These are phyloP conservation scores for Oemleria cerasiformis DNA, from an alignment of 306 rosid genomes.

Conservation along the genomic window DNA sequence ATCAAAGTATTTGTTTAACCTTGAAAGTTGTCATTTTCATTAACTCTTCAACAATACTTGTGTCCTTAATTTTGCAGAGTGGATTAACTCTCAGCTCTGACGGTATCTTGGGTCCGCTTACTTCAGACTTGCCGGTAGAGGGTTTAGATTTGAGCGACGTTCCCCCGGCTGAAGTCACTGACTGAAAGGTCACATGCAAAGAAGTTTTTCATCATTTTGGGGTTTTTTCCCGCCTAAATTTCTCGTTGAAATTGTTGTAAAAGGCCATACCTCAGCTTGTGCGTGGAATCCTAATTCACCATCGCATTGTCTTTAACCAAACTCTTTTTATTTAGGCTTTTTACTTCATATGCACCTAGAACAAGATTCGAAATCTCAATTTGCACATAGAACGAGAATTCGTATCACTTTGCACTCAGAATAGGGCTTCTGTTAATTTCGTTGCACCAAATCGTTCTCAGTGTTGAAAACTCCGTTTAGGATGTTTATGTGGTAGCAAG, in stretches of 20 bases:
- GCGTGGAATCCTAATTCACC: neutral
- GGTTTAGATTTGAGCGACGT: conserved; percentile 72
- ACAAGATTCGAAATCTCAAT: too few species aligned
- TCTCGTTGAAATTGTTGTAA: conserved; percentile 26
- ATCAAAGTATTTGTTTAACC: neutral
- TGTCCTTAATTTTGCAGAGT: conserved; percentile 49
- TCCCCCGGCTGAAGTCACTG: conserved; percentile 47
- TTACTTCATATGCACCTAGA: too few species aligned
- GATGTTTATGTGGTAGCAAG: too few species aligned
- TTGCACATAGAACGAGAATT: too few species aligned
- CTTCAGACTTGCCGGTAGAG: conserved; percentile 74
- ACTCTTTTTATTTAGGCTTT: conserved; percentile 3
- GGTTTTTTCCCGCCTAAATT: conserved; percentile 1
- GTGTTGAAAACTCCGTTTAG: too few species aligned
- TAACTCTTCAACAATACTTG: neutral
- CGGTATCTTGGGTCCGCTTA: conserved; percentile 73
- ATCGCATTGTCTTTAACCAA: neutral
- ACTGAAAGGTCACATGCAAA: conserved; percentile 15
- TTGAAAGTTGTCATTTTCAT: neutral
- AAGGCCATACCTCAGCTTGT: neutral
- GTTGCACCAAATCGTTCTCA: too few species aligned
- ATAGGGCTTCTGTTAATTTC: too few species aligned
- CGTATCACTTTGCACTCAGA: too few species aligned
- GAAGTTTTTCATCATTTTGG: neutral
- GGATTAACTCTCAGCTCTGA: conserved; percentile 74